Base-by-base conservation (phyloP, 257 asterid species). In the Orobanche coerulescens region DNA sequence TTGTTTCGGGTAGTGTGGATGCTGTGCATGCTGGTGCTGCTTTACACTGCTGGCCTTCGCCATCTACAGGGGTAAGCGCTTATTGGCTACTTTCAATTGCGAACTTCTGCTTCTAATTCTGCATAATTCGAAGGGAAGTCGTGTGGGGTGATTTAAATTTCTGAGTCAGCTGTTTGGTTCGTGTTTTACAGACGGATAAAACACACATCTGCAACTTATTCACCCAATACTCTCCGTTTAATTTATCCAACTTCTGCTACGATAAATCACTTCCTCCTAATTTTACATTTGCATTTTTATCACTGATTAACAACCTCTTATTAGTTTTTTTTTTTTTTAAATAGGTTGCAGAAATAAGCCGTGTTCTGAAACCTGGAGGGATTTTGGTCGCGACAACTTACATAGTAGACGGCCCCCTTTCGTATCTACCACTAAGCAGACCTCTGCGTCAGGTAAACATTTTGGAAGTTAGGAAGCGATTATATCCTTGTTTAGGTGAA, bases 1-100 rank as follows among this genome's bases (percentile, higher is more conserved):
- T 90, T 61, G 86, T 70, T 54, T 78, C 97, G 25, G 74, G 92
- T 67, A 51, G 73, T 10, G 71, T 86, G 64, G 94, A 90, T 71
- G 95, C 88, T 68, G 80, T 90, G 71, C 97, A 90, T 79, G 97
- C 95, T 66, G 97, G 95, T 70, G 97, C 95, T 62, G 97, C 97
- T 70, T 72, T 90, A 65, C 97, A 86, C 74, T 90, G 97, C 37
- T 90, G 97, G 94, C 93, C 95, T 70, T 86, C 95, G 48, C 95
- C 95, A 54, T 84, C 94, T 10, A 75, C 91, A 26, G 95, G 86
- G 14, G 96, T 88, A 67, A 70, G 84, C 64, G 58, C 13, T 39
- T 39, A 39, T 14, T 11, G 16, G n/a, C n/a, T n/a, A n/a, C 3
- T 39, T 39, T 16, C 52, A 16, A 5, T 14, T 46, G 24, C 2